Percentiles rank a stretch among this genome's conserved stretches.
phyloP scores from a whole-genome alignment of 768 basidiomycete genomes.

The Cantharellus anzutake region DNA sequence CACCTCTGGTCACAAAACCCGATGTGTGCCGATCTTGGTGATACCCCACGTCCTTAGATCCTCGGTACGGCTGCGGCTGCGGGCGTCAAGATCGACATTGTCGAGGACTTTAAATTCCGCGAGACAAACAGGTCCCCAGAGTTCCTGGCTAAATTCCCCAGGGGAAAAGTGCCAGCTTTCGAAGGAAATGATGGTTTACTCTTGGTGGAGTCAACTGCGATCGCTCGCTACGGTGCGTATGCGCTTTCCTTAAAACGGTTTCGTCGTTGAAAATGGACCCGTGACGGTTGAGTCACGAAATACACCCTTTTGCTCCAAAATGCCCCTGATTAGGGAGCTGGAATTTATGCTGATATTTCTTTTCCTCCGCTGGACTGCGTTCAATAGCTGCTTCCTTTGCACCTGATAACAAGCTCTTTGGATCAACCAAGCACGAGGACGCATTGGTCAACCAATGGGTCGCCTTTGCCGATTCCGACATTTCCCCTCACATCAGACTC shows the following conservation, averaged over 20 bases:
- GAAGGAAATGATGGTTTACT: slow-evolving; percentile 60
- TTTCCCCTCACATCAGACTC: slow-evolving; percentile 23
- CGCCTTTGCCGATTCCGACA: slow-evolving; percentile 51
- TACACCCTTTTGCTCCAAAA: background rate
- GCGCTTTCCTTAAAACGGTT: background rate
- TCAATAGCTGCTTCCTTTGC: slow-evolving; percentile 50
- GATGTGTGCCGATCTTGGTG: background rate
- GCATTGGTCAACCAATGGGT: slow-evolving; percentile 78
- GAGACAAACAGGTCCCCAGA: slow-evolving; percentile 9
- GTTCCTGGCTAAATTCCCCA: slow-evolving; percentile 12
- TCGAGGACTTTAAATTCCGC: background rate
- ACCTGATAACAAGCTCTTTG: slow-evolving; percentile 64
- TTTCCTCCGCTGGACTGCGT: slow-evolving; percentile 5
- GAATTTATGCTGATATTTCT: slow-evolving; percentile 12
- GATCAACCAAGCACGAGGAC: slow-evolving; percentile 38
- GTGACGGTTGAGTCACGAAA: background rate
- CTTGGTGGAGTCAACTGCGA: slow-evolving; percentile 58
- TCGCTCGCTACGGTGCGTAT: slow-evolving; percentile 72
- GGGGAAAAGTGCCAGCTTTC: slow-evolving; percentile 70
- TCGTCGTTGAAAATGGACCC: background rate
- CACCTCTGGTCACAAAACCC: too few species aligned
- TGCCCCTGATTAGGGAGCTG: background rate
- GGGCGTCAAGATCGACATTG: background rate
- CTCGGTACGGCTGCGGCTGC: background rate
- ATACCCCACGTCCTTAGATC: background rate